Conservation (phyloP, 83 land plant genomes). For the Diphasiastrum complanatum region DNA sequence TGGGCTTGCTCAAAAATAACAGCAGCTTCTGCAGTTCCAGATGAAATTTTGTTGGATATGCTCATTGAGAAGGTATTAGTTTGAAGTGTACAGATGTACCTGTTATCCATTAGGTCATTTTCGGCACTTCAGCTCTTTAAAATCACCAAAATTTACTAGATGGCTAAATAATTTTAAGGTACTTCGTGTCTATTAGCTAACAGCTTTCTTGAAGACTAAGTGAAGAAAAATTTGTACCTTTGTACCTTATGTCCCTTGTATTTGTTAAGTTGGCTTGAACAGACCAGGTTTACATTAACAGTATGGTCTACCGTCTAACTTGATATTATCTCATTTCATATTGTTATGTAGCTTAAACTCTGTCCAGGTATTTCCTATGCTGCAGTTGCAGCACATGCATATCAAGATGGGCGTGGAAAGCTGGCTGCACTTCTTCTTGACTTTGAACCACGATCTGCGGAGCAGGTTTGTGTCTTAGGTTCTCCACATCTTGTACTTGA, state of each 20-base stretch:
- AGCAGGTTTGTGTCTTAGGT: conserved; percentile 51
- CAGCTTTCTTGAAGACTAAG: no score
- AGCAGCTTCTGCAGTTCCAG: conserved; percentile 58
- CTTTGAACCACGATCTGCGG: conserved; percentile 83
- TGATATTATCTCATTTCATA: no score
- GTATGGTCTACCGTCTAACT: no score
- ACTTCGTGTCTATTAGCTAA: no score
- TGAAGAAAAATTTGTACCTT: no score
- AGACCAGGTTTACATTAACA: conserved; percentile 8
- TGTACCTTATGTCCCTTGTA: no score
- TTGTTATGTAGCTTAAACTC: conserved; percentile 54
- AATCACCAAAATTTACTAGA: not conserved
- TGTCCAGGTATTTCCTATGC: conserved; percentile 96
- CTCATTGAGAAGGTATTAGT: conserved; percentile 75
- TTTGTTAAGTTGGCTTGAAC: no score
- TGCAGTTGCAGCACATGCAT: conserved; percentile 91
- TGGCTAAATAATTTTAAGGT: no score
- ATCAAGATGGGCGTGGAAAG: conserved; percentile 64
- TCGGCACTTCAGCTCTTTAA: not conserved
- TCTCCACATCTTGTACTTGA: no score
- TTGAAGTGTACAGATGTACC: not conserved
- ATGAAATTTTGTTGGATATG: conserved; percentile 59
- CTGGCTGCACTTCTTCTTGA: conserved; percentile 94
- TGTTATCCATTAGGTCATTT: not conserved
- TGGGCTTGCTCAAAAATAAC: conserved; percentile 94